Evolutionary conservation across 2,329 filamentous ascomycete species (phyloP).

Genomic region (Sarocladium strictum): DNA sequence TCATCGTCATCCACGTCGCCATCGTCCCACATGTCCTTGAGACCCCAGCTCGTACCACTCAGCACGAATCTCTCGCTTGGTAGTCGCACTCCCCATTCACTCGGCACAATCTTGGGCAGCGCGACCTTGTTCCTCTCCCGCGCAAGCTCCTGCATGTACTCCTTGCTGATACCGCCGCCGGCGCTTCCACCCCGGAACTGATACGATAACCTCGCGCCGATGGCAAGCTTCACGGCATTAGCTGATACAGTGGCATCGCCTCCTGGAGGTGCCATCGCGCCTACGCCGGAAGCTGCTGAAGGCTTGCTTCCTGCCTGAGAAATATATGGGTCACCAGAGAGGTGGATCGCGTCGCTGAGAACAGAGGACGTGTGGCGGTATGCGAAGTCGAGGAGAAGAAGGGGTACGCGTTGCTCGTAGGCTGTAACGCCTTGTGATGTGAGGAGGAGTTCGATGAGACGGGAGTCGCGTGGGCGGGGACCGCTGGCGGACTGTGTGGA

Average conservation of each 20-base stretch:
- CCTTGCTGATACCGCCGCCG: conserved; percentile 57
- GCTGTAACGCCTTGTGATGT: conserved; percentile 71
- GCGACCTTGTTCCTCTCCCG: conserved; percentile 62
- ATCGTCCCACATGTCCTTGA: conserved; percentile 52
- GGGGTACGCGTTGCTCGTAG: conserved; percentile 76
- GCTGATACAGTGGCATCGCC: conserved; percentile 55
- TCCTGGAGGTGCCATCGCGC: conserved; percentile 38
- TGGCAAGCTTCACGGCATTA: conserved; percentile 66
- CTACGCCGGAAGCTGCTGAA: conserved; percentile 36
- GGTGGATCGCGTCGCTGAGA: conserved; percentile 64
- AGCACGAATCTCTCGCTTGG: conserved; percentile 65
- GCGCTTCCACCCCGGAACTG: conserved; percentile 57
- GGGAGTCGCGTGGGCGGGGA: conserved; percentile 67
- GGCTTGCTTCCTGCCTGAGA: conserved; percentile 49
- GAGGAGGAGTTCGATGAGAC: conserved; percentile 74
- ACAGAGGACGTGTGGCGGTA: conserved; percentile 74
- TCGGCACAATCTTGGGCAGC: conserved; percentile 55
- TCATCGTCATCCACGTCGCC: conserved; percentile 38
- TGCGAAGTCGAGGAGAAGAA: conserved; percentile 79
- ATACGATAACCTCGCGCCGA: conserved; percentile 60
- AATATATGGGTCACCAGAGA: conserved; percentile 63
- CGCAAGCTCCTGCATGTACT: conserved; percentile 72
- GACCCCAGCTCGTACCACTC: conserved; percentile 58
- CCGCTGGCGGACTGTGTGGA: conserved; percentile 32
- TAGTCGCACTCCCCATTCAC: conserved; percentile 62